Percentiles rank a stretch among this genome's conserved stretches.
Conservation (phyloP, 345 rosid species). For the Mallotus nudiflorus region DNA sequence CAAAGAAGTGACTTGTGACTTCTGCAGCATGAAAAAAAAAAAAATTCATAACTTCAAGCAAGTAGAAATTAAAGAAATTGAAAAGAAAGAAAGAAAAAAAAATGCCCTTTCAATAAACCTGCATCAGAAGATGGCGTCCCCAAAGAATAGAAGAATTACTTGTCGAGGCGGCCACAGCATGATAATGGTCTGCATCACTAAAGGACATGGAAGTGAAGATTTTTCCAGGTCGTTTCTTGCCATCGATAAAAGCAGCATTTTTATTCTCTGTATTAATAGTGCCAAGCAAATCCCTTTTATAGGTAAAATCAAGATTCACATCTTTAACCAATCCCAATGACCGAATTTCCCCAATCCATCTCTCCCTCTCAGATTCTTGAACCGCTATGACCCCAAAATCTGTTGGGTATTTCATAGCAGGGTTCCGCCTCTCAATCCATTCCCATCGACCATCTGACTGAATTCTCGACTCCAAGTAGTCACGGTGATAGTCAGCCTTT, state of each 20-base stretch:
- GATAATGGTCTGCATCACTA: conserved; percentile 43
- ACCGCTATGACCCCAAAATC: conserved; percentile 77
- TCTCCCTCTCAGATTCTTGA: conserved; percentile 47
- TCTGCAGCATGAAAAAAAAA: conserved; percentile 44
- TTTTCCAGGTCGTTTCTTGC: conserved; percentile 83
- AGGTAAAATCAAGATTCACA: conserved; percentile 65
- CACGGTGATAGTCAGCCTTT: conserved; percentile 50
- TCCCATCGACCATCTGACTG: conserved; percentile 72
- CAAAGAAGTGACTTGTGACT: conserved; percentile 86
- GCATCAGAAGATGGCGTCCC: conserved; percentile 70
- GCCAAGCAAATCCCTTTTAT: conserved; percentile 67
- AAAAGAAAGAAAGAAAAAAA: background rate
- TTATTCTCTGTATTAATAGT: too few relatives aligned
- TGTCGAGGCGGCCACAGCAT: conserved; percentile 25
- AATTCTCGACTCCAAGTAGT: conserved; percentile 55
- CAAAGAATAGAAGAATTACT: conserved; percentile 69
- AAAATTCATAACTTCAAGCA: background rate
- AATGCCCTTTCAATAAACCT: conserved; percentile 38
- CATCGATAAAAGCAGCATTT: conserved; percentile 48
- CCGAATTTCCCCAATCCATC: conserved; percentile 59
- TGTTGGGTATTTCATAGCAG: conserved; percentile 72
- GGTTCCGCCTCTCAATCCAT: conserved; percentile 82
- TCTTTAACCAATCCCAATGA: conserved; percentile 66
- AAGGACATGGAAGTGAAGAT: conserved; percentile 86
- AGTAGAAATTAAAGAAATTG: background rate